Base-by-base conservation (phyloP, 495 filamentous ascomycete species). In the Trichoderma parareesei region DNA sequence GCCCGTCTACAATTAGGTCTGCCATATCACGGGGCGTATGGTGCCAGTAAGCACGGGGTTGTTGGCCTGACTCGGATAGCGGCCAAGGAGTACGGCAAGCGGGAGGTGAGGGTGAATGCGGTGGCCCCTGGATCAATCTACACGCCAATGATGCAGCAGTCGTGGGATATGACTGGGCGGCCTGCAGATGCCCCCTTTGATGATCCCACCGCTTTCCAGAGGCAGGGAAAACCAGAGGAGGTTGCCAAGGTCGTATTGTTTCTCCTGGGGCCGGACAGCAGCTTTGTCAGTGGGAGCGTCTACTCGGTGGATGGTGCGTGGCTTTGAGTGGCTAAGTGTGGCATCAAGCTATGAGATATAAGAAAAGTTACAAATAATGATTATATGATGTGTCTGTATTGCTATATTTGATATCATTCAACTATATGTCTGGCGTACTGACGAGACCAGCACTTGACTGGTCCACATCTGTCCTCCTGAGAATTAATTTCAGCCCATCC, bases 81-180 rank as follows among this genome's bases (percentile, higher is more conserved):
- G 38, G 82, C 84, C 1, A 79, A 77, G 64, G 83, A 86, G 70
- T 75, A 74, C 35, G 80, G 80, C 11, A 61, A 46, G 4, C 75
- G 71, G 35, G 72, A 66, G 11, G 79, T 85, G 60, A 67, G 84
- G 60, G 75, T 85, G 14, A 87, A 87, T 74, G 74, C 76, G 13
- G 72, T 82, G 66, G 78, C 76, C 11, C 80, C 79, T 16, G 79
- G 80, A 2, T 69, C 72, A 20, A 83, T 83, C 67, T 77, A 82
- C 38, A 83, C 82, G 6, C 81, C 80, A 1, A 74, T 85, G 67
- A 48, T 79, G 38, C 69, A 72, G 18, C 49, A 69, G 48, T 70
- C 72, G 4, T 62, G 61, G 38, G 72, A 49, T 4, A 73, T 10
- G 20, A 35, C 67, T 46, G 69, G 75, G 49, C 70, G 70, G 64